Conservation (phyloP, 2,329 filamentous ascomycete genomes). For the Ascochyta rabiei region DNA sequence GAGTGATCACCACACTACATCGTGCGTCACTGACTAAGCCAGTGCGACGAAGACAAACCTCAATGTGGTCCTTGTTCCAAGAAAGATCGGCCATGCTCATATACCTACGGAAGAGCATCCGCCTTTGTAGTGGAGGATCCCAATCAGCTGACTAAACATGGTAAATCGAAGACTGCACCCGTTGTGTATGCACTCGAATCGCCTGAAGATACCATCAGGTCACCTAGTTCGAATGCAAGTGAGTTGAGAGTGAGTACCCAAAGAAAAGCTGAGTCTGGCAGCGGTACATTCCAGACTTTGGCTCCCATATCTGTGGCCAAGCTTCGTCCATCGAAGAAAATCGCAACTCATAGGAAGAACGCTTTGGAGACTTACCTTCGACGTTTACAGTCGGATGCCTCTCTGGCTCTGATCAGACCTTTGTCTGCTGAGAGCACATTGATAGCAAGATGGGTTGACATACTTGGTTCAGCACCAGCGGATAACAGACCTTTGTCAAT, state of each 20-base stretch:
- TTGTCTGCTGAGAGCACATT: constrained; percentile 27
- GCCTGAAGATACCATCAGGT: not conserved
- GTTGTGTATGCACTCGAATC: constrained; percentile 20
- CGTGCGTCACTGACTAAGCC: not conserved
- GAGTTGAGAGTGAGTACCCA: constrained; percentile 26
- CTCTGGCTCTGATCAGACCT: constrained; percentile 13
- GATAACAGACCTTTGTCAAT: constrained; percentile 30
- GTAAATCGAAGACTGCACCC: constrained; percentile 26
- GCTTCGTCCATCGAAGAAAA: constrained; percentile 20
- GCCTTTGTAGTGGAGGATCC: constrained; percentile 38
- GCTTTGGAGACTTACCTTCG: constrained; percentile 24
- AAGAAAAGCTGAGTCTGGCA: constrained; percentile 27
- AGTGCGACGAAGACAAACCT: constrained; percentile 41
- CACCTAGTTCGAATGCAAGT: constrained; percentile 13
- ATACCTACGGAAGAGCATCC: constrained; percentile 35
- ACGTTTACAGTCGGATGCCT: constrained; percentile 16
- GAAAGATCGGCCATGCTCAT: constrained; percentile 35
- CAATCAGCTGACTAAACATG: constrained; percentile 38
- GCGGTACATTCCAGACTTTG: constrained; percentile 38
- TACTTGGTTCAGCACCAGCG: constrained; percentile 25
- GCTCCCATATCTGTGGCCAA: constrained; percentile 21
- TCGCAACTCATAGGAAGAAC: constrained; percentile 16
- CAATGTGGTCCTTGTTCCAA: constrained; percentile 38
- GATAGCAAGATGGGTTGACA: constrained; percentile 29
- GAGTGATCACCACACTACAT: not conserved